These are phyloP conservation scores for Leishmania tropica DNA, from an alignment of 208 protist genomes.

Conservation along the genomic window DNA sequence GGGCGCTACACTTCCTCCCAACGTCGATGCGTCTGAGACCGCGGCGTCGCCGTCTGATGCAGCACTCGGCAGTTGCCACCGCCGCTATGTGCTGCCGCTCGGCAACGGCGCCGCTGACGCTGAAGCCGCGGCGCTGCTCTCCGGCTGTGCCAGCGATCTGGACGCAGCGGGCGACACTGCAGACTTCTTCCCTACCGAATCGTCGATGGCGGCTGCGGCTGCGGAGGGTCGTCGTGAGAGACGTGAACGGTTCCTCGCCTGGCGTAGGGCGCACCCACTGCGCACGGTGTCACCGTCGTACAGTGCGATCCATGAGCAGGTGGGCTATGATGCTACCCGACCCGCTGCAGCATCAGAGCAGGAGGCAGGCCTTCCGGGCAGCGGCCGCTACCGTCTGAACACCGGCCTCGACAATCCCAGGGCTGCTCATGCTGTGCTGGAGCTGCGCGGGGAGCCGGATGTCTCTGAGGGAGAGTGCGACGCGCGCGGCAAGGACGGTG, in stretches of 20 bases:
- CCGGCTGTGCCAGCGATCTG: no score
- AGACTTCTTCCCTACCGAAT: neutral
- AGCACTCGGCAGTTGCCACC: neutral
- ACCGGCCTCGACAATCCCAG: slow-evolving; percentile 67
- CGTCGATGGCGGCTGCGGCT: slow-evolving; percentile 7
- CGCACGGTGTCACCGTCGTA: slow-evolving; percentile 11
- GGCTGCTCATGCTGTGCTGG: slow-evolving; percentile 31
- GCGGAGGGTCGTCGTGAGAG: slow-evolving; percentile 24
- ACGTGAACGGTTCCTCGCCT: slow-evolving; percentile 62
- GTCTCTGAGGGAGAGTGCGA: neutral
- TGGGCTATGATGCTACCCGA: neutral
- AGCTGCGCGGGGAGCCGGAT: slow-evolving; percentile 20
- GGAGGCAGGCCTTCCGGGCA: neutral
- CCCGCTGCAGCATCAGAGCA: neutral
- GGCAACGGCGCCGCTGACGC: neutral
- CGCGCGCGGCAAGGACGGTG: neutral
- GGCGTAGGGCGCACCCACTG: slow-evolving; percentile 48
- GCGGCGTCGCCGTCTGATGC: neutral
- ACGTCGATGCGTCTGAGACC: neutral
- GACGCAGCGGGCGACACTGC: neutral
- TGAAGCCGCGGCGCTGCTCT: neutral
- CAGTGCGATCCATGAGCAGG: neutral
- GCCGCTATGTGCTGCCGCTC: slow-evolving; percentile 14
- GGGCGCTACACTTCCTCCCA: neutral
- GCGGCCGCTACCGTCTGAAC: slow-evolving; percentile 61